These are phyloP conservation scores for Fusarium annulatum DNA, from an alignment of 2,329 filamentous ascomycete genomes.

Conservation along the genomic window DNA sequence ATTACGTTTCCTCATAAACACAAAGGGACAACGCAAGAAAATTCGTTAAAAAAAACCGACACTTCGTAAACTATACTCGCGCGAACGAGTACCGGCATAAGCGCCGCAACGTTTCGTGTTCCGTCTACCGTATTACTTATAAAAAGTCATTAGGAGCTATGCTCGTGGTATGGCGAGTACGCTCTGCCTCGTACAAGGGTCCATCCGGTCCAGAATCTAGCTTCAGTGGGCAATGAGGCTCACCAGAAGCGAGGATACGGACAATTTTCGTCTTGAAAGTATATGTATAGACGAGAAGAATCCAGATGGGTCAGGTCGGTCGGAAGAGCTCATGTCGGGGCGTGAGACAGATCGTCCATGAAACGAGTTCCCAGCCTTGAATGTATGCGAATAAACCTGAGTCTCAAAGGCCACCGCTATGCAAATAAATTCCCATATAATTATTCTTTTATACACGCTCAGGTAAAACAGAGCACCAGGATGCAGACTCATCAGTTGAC, in stretches of 20 bases:
- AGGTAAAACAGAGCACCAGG: slow-evolving; percentile 32
- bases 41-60: slow-evolving; percentile 38
- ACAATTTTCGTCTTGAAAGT: slow-evolving; percentile 5
- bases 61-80: slow-evolving; percentile 39
- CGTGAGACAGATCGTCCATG: slow-evolving; percentile 12
- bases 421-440: slow-evolving; percentile 49
- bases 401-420: slow-evolving; percentile 51
- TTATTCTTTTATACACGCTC: slow-evolving; percentile 48
- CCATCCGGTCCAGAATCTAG: slow-evolving; percentile 6
- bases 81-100: slow-evolving; percentile 42
- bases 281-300: neutral
- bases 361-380: slow-evolving; percentile 18
- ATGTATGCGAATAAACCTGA: slow-evolving; percentile 32
- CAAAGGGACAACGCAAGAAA: slow-evolving; percentile 45
- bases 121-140: slow-evolving; percentile 46
- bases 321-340: slow-evolving; percentile 14
- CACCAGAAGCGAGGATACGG: neutral
- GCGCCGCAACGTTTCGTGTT: slow-evolving; percentile 39
- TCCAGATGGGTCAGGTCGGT: slow-evolving; percentile 20
- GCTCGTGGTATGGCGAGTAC: slow-evolving; percentile 28
- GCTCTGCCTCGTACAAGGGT: slow-evolving; percentile 14
- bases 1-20: slow-evolving; percentile 44
- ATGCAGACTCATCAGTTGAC: slow-evolving; percentile 58
- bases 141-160: slow-evolving; percentile 44
- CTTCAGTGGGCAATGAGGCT: slow-evolving; percentile 2